Percentiles rank a stretch among this genome's conserved stretches.
Evolutionary conservation across 2,329 filamentous ascomycete species (phyloP).

Genomic region (Cryphonectria naterciae): DNA sequence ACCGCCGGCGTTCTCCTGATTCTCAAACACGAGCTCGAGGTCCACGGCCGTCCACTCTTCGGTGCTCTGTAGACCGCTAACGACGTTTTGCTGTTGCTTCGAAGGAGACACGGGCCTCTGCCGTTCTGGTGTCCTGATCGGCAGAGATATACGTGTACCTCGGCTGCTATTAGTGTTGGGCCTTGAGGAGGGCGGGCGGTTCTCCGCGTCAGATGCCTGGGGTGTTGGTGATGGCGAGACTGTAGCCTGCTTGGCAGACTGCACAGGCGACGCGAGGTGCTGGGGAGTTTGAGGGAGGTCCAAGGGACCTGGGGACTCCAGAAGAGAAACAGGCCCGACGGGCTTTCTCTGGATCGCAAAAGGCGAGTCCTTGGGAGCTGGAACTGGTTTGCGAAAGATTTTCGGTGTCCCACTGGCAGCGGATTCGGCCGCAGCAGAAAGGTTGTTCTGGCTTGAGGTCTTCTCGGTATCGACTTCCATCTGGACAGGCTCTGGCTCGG

Average conservation of each 20-base stretch:
- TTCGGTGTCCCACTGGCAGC: constrained; percentile 23
- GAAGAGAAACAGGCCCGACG: constrained; percentile 37
- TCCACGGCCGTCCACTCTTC: constrained; percentile 75
- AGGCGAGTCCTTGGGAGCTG: constrained; percentile 29
- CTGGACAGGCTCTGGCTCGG: constrained; percentile 16
- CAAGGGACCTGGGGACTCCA: constrained; percentile 25
- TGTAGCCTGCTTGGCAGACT: constrained; percentile 56
- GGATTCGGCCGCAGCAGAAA: constrained; percentile 19
- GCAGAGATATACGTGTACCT: constrained; percentile 47
- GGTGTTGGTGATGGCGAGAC: constrained; percentile 69
- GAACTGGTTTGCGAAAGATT: constrained; percentile 26
- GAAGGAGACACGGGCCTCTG: constrained; percentile 47
- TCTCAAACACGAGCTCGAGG: constrained; percentile 70
- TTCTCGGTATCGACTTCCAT: constrained; percentile 26
- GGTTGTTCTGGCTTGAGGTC: constrained; percentile 24
- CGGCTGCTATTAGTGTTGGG: constrained; percentile 53
- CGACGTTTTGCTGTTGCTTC: constrained; percentile 48
- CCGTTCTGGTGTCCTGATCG: constrained; percentile 51
- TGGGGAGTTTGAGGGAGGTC: constrained; percentile 46
- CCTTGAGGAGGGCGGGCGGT: constrained; percentile 72
- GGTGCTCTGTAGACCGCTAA: constrained; percentile 59
- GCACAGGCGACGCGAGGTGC: constrained; percentile 47
- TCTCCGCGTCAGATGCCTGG: constrained; percentile 80
- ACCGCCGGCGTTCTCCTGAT: constrained; percentile 57
- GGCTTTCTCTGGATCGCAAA: constrained; percentile 33